Percentiles rank a stretch among this genome's conserved stretches.
Evolutionary conservation across 306 rosid species (phyloP).

Genomic region (Glycine latifolia): DNA sequence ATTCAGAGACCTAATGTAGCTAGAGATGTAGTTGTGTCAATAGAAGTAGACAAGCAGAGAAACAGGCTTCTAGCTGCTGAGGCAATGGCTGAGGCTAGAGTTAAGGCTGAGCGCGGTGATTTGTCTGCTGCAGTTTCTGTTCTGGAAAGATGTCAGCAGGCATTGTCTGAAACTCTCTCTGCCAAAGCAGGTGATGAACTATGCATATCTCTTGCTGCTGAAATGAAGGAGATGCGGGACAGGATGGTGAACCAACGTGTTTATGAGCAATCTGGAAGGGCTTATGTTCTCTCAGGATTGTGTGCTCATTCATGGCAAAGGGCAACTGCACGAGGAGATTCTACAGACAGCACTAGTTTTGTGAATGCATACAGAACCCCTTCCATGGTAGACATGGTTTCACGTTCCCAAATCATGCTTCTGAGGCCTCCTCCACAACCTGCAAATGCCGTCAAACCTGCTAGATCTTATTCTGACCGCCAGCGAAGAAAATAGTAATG

Average conservation of each 20-base stretch:
- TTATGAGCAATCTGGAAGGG: slow-evolving; percentile 90
- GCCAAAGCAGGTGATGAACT: slow-evolving; percentile 69
- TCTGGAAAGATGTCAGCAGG: slow-evolving; percentile 63
- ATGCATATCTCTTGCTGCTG: slow-evolving; percentile 70
- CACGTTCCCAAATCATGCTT: slow-evolving; percentile 74
- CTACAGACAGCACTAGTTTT: slow-evolving; percentile 71
- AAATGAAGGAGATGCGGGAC: slow-evolving; percentile 90
- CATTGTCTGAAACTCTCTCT: slow-evolving; percentile 68
- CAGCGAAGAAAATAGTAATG: slow-evolving; percentile 39
- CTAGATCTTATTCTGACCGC: slow-evolving; percentile 59
- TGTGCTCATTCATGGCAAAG: slow-evolving; percentile 96
- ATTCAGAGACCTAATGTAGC: slow-evolving; percentile 73
- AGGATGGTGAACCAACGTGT: slow-evolving; percentile 82
- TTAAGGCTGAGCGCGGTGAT: slow-evolving; percentile 75
- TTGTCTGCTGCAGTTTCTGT: slow-evolving; percentile 74
- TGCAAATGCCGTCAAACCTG: slow-evolving; percentile 33
- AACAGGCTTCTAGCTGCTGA: slow-evolving; percentile 75
- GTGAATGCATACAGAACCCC: slow-evolving; percentile 85
- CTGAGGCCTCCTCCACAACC: slow-evolving; percentile 52
- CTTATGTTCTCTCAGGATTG: slow-evolving; percentile 86
- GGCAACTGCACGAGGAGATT: slow-evolving; percentile 95
- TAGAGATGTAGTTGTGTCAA: slow-evolving; percentile 57
- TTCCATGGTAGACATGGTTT: slow-evolving; percentile 87
- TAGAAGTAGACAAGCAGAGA: slow-evolving; percentile 86
- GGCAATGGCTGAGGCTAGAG: slow-evolving; percentile 84